Evolutionary conservation across 768 basidiomycete genomes (phyloP), one percentile per base, ranked within the genome.

Genomic region (Phylloporus scabripes): DNA sequence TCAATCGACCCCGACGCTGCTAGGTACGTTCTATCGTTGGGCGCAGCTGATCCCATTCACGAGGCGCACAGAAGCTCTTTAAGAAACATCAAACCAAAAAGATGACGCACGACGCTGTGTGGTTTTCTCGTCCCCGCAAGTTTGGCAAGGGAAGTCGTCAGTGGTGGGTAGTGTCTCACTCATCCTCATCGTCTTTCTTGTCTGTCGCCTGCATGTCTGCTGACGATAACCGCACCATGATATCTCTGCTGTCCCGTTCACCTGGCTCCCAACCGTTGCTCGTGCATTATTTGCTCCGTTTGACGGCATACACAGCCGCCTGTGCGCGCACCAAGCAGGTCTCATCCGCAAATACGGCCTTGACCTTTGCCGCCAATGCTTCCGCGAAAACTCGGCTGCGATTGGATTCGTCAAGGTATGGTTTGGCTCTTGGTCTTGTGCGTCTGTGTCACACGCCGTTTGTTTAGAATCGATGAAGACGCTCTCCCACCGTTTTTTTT

Each of bases 81-180:
- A 24, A 45, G 18, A 53, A 50, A 53, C 0, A 18, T 43, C 52
- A 83, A 88, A 21, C 11, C 20, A 38, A 38, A 92, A 85, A 82
- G 74, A 96, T 95, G 93, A 93, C 93, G 66, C 93, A 95, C 90
- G 90, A 94, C 80, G 86, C 92, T 63, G 84, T 96, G 74, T 96
- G 93, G 92, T 93, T 92, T 74, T 92, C 90, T 71, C 89, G 88
- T 65, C 93, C 93, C 54, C 82, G 92, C 72, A 95, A 90, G 73
- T 95, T 62, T 75, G 93, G 93, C 69, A 95, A 95, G 75, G 93
- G 93, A 66, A 83, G 84, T 69, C 89, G 93, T 68, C 90, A 94
- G 72, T 96, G 91, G 91, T 92, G 69, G 66, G 83, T 74, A n/a
- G n/a, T 8, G 5, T 17, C 23, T 43, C 23, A 5, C 17, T 29